Base-by-base conservation (phyloP, 2,329 filamentous ascomycete species). In the Geosmithia putterillii region DNA sequence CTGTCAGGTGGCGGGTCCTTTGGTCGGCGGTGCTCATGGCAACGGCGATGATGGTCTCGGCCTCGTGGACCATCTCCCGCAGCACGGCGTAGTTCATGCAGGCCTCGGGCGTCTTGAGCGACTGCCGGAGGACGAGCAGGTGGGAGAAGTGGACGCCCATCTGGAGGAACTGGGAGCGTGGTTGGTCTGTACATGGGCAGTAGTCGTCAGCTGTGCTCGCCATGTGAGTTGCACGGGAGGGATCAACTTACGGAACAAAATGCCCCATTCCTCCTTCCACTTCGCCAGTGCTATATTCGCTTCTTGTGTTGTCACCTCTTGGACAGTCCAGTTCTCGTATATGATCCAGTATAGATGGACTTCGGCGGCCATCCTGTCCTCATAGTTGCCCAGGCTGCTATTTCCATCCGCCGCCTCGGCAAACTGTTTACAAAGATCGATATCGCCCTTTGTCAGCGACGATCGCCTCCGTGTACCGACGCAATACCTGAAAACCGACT, bases 141-240 rank as follows among this genome's bases (percentile, higher is more conserved):
- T 55, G 47, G 5, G 54, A 53, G 28, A 57, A 57, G 38, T 57
- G 47, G 20, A 54, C 54, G 1, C 55, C 54, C 49, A 57, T 54
- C 34, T 56, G 54, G 0, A 57, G 47, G 28, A 57, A 57, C 12
- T 57, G 55, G 8, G 55, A 55, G 1, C 55, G 50, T 2, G 54
- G 52, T 36, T 56, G 44, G 6, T 53, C 55, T 56, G 22, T 4
- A n/a, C 9, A 23, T 15, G 18, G 3, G 2, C 2, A 34, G 50
- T 28, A 51, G 35, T 23, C 36, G 7, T 7, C 10, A 1, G 10
- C 0, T 9, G 32, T 6, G 17, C 12, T 15, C 9, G 5, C 7
- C 4, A 10, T 1, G 43, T 15, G 5, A 42, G 32, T n/a, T n/a
- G n/a, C n/a, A n/a, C n/a, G n/a, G n/a, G n/a, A n/a, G 18, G 21